Evolutionary conservation across 108 stramenopile species (phyloP).

Genomic region (Skeletonema grethae): DNA sequence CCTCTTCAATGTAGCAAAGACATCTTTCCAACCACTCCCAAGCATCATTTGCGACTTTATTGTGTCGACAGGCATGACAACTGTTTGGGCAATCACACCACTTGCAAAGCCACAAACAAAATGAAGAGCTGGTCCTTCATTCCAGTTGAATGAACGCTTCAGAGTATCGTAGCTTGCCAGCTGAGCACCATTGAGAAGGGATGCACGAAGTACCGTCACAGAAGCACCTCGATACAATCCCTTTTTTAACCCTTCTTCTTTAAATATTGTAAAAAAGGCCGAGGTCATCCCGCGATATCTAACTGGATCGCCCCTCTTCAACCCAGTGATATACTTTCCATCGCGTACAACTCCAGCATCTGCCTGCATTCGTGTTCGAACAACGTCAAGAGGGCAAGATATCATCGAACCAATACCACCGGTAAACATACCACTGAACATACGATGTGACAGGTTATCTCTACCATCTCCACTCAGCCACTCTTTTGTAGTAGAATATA

Average conservation of each 20-base stretch:
- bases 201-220: slow-evolving; percentile 49
- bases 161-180: slow-evolving; percentile 52
- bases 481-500: slow-evolving; percentile 40
- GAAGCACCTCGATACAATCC: slow-evolving; percentile 50
- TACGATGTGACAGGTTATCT: slow-evolving; percentile 21
- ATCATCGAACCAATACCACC: slow-evolving; percentile 48
- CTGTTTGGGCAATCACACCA: slow-evolving; percentile 51
- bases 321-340: slow-evolving; percentile 37
- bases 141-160: slow-evolving; percentile 16
- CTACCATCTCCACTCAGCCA: slow-evolving; percentile 9
- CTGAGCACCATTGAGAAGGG: slow-evolving; percentile 51
- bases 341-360: slow-evolving; percentile 36
- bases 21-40: slow-evolving; percentile 31
- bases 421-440: slow-evolving; percentile 47
- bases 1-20: slow-evolving; percentile 6
- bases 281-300: slow-evolving; percentile 31
- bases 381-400: slow-evolving; percentile 54
- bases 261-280: slow-evolving; percentile 35
- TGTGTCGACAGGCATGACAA: slow-evolving; percentile 53
- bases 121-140: slow-evolving; percentile 50
- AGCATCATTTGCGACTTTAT: slow-evolving; percentile 55
- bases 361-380: slow-evolving; percentile 56
- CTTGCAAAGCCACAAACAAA: slow-evolving; percentile 35
- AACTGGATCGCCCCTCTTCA: slow-evolving; percentile 34
- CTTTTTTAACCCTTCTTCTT: slow-evolving; percentile 28